Conservation (phyloP, 306 rosid genomes). For the Leucaena leucocephala region DNA sequence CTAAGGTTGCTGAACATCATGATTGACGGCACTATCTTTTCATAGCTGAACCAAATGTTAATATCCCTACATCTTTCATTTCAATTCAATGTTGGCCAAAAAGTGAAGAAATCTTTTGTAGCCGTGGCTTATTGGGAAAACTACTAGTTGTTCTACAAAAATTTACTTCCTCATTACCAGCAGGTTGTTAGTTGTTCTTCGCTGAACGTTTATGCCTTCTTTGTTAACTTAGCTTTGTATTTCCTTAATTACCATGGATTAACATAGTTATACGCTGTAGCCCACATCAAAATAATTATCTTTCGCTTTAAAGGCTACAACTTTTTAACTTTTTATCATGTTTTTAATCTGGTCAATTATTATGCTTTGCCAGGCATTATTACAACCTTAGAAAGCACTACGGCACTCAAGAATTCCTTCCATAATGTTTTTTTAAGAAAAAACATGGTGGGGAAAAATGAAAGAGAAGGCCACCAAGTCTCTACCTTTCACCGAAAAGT, state of each 20-base stretch:
- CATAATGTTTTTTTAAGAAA: conserved; percentile 35
- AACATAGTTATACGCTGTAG: no score
- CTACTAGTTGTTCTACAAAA: no score
- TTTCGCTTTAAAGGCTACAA: not conserved
- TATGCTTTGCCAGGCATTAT: conserved; percentile 68
- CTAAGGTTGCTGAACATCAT: conserved; percentile 44
- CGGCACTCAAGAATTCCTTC: conserved; percentile 63
- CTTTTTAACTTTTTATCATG: conserved; percentile 19
- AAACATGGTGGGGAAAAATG: conserved; percentile 39
- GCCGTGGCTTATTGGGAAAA: no score
- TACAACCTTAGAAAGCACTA: conserved; percentile 76
- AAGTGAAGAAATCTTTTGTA: conserved; percentile 26
- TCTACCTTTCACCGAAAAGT: conserved; percentile 93
- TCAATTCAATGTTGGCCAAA: conserved; percentile 18
- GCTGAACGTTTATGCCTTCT: no score
- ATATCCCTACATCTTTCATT: conserved; percentile 38
- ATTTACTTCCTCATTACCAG: no score
- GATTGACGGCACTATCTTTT: conserved; percentile 44
- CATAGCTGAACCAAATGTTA: conserved; percentile 40
- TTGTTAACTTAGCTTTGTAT: no score
- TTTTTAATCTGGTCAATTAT: conserved; percentile 10
- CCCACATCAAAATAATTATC: no score
- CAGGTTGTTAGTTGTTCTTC: no score
- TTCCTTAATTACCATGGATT: no score
- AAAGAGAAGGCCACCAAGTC: conserved; percentile 38